Evolutionary conservation across 805 yeast species (phyloP).

Genomic region (Jamesozyma hellenica): DNA sequence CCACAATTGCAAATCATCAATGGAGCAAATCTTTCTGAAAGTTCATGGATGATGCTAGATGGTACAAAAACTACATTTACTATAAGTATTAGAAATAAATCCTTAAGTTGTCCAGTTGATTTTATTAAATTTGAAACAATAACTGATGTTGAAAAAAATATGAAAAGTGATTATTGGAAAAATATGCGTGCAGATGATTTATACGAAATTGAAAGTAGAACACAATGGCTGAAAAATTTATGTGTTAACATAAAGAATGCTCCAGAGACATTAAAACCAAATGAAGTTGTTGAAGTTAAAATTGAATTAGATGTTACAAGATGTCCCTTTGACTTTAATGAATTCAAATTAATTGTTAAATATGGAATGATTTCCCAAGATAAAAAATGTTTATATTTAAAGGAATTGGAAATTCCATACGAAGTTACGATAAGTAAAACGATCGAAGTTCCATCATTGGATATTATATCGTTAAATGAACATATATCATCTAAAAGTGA

Average conservation of each 20-base stretch:
- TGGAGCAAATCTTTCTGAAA: constrained; percentile 17
- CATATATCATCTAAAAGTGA: constrained; percentile 16
- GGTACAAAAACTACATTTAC: constrained; percentile 19
- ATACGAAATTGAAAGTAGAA: constrained; percentile 19
- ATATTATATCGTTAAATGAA: constrained; percentile 49
- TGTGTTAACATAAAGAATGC: constrained; percentile 12
- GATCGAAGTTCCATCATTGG: constrained; percentile 60
- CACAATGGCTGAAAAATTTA: constrained; percentile 16
- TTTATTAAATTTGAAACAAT: constrained; percentile 15
- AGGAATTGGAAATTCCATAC: constrained; percentile 18
- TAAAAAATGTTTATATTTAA: constrained; percentile 13
- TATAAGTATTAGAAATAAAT: constrained; percentile 20
- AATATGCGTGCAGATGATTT: constrained; percentile 21
- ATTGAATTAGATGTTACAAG: constrained; percentile 18
- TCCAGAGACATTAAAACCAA: constrained; percentile 17
- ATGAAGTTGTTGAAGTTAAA: constrained; percentile 16
- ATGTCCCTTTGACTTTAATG: constrained; percentile 16
- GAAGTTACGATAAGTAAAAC: constrained; percentile 40
- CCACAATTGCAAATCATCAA: constrained; percentile 23
- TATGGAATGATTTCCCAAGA: constrained; percentile 21
- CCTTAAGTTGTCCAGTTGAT: constrained; percentile 19
- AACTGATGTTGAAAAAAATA: constrained; percentile 18
- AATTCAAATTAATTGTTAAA: constrained; percentile 17
- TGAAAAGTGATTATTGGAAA: constrained; percentile 25
- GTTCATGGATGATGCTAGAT: constrained; percentile 25